Percentiles rank a stretch among this genome's conserved stretches.
These are phyloP conservation scores for Murraya paniculata DNA, from an alignment of 345 rosid genomes.

Conservation along the genomic window DNA sequence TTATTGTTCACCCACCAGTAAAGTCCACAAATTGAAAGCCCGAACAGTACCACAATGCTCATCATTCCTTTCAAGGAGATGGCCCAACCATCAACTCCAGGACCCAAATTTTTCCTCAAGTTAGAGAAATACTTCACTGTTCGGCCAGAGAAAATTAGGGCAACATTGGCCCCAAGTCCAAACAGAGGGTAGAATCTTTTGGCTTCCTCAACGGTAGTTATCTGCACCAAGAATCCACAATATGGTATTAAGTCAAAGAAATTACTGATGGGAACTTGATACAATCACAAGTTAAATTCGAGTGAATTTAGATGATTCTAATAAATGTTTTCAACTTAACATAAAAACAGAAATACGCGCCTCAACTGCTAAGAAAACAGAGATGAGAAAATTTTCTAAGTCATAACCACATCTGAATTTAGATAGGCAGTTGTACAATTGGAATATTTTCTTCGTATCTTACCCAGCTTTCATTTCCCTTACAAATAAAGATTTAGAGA, in stretches of 20 bases:
- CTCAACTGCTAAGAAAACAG: neutral
- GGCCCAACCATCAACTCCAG: slow-evolving; percentile 99
- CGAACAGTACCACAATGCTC: slow-evolving; percentile 92
- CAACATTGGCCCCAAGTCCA: slow-evolving; percentile 94
- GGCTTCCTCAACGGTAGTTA: slow-evolving; percentile 94
- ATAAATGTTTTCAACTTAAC: neutral
- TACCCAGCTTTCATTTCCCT: neutral
- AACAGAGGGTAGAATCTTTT: slow-evolving; percentile 91
- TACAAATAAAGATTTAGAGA: neutral
- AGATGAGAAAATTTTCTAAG: neutral
- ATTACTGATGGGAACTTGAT: neutral
- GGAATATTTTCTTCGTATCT: neutral
- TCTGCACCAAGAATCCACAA: slow-evolving; percentile 45
- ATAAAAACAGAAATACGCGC: neutral
- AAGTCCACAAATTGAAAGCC: slow-evolving; percentile 69
- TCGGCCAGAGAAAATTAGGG: slow-evolving; percentile 89
- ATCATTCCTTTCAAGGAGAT: slow-evolving; percentile 91
- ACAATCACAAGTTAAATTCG: neutral
- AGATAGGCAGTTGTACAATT: neutral
- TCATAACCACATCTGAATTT: neutral
- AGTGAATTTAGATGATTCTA: neutral
- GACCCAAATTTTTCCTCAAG: slow-evolving; percentile 79
- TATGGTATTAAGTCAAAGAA: neutral
- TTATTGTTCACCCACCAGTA: slow-evolving; percentile 94
- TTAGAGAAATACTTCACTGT: slow-evolving; percentile 96